These are phyloP conservation scores for Phialemoniopsis sp. DNA, from an alignment of 2,329 filamentous ascomycete genomes.

Conservation along the genomic window DNA sequence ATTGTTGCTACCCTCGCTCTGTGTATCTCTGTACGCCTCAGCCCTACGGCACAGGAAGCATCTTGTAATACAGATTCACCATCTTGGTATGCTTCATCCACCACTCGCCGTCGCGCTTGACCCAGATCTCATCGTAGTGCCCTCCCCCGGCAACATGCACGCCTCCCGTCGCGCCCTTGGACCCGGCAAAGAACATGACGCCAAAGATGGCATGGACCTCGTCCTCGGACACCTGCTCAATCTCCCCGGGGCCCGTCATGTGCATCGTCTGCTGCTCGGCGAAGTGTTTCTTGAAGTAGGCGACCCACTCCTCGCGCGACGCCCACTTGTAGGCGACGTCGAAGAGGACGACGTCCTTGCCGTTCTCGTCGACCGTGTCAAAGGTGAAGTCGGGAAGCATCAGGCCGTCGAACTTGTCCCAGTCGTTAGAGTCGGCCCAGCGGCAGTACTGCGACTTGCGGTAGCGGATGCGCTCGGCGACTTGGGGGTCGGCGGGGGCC, in stretches of 20 bases:
- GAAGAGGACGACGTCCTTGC: not conserved
- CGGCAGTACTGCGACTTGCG: constrained; percentile 1
- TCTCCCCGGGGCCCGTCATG: constrained; percentile 15
- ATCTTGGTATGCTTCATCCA: constrained; percentile 5
- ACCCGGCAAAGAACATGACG: constrained; percentile 2
- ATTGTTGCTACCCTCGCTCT: too few species aligned
- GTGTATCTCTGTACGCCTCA: too few species aligned
- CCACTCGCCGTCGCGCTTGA: constrained; percentile 6
- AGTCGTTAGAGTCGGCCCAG: not conserved
- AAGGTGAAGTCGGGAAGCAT: not conserved
- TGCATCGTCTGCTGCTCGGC: constrained; percentile 14
- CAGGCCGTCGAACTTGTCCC: not conserved
- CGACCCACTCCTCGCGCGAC: constrained; percentile 6
- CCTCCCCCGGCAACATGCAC: constrained; percentile 4
- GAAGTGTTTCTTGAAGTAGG: constrained; percentile 14
- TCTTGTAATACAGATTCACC: constrained; percentile 1
- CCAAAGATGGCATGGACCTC: constrained; percentile 18
- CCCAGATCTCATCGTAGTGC: constrained; percentile 7
- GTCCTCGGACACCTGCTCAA: constrained; percentile 15
- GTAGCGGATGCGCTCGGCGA: constrained; percentile 1
- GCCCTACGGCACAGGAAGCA: too few species aligned
- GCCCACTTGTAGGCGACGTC: constrained; percentile 3
- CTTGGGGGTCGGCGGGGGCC: not conserved
- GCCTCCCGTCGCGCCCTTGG: not conserved
- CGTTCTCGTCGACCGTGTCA: not conserved